Conservation (phyloP, 2,329 filamentous ascomycete species). For the Pseudodiploospora longispora region DNA sequence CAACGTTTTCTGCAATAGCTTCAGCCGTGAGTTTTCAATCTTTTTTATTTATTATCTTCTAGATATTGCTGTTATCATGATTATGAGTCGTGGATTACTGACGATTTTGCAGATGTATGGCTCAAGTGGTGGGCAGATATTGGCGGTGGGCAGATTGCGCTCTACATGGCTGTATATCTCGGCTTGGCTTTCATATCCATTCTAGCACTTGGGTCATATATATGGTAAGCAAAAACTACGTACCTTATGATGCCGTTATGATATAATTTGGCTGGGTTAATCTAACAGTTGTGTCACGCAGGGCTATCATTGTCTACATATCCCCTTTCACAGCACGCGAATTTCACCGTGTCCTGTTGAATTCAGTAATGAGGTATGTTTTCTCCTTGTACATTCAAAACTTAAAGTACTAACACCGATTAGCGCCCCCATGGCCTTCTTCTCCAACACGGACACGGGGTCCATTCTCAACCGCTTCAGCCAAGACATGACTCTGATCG, state of each 20-base stretch:
- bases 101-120: conserved; percentile 13
- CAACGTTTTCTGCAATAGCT: conserved; percentile 7
- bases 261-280: not conserved
- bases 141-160: conserved; percentile 10
- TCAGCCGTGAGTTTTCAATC: conserved; percentile 6
- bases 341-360: conserved; percentile 7
- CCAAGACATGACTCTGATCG: conserved; percentile 11
- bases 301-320: conserved; percentile 9
- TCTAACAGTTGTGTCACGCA: not conserved
- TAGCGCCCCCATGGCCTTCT: conserved; percentile 10
- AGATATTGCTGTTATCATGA: not conserved
- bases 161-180: conserved; percentile 11
- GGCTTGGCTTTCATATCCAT: conserved; percentile 4
- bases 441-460: conserved; percentile 15
- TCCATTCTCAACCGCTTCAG: conserved; percentile 16
- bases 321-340: conserved; percentile 8
- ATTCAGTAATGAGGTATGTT: conserved; percentile 7
- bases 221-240: conserved; percentile 2
- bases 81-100: not conserved
- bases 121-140: conserved; percentile 13
- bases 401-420: not conserved
- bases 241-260: not conserved
- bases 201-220: too few relatives aligned
- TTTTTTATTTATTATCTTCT: not conserved
- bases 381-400: not conserved